phyloP scores from a whole-genome alignment of 495 filamentous ascomycete genomes.

The Penicillium ucsense region DNA sequence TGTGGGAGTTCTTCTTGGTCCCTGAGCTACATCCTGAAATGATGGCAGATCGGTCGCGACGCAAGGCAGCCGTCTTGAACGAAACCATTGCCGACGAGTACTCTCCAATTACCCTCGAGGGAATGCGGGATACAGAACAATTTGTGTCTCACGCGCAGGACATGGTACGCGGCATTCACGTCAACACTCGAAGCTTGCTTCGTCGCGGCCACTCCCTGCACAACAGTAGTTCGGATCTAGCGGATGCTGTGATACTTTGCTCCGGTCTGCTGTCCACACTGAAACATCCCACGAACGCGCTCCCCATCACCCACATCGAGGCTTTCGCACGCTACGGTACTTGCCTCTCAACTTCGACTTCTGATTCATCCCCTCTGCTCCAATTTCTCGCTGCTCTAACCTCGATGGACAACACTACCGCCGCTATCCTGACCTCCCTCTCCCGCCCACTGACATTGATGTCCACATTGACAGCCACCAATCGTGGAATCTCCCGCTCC shows the following conservation, averaged over 20 bases:
- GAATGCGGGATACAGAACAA: constrained; percentile 84
- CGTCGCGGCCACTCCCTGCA: constrained; percentile 36
- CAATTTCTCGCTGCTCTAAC: constrained; percentile 66
- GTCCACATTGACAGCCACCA: constrained; percentile 51
- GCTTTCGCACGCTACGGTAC: constrained; percentile 66
- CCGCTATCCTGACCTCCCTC: constrained; percentile 71
- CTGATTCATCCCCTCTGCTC: constrained; percentile 56
- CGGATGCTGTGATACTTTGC: constrained; percentile 54
- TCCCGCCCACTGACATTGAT: constrained; percentile 75
- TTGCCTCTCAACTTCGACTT: constrained; percentile 56
- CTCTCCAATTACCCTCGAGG: constrained; percentile 57
- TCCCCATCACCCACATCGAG: constrained; percentile 56
- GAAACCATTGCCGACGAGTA: constrained; percentile 86
- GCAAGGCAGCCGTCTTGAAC: constrained; percentile 70
- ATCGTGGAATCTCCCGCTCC: constrained; percentile 63
- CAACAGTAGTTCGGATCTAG: constrained; percentile 47
- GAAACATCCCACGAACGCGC: constrained; percentile 34
- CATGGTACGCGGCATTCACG: constrained; percentile 73
- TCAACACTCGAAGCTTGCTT: constrained; percentile 69
- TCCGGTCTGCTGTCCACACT: constrained; percentile 43
- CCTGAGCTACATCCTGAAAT: constrained; percentile 84
- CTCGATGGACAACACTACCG: constrained; percentile 65
- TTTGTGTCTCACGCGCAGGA: constrained; percentile 86
- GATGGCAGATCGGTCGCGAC: constrained; percentile 78
- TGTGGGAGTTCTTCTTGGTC: constrained; percentile 99